phyloP scores from a whole-genome alignment of 23 red algal species.

The Gracilaria domingensis region DNA sequence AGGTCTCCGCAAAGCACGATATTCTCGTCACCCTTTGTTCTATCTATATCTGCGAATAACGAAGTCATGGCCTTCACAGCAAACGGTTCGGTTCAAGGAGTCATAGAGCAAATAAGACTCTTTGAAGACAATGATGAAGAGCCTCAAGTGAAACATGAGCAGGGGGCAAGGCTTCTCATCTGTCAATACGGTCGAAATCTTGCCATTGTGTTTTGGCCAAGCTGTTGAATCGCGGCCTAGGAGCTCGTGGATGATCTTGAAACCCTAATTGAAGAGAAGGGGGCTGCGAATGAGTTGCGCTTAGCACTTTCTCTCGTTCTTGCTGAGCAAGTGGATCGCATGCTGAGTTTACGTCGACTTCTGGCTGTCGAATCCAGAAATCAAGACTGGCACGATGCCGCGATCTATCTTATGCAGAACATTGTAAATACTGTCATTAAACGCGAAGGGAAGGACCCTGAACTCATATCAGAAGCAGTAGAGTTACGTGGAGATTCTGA shows the following conservation, averaged over 20 bases:
- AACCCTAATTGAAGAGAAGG: slow-evolving; percentile 55
- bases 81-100: slow-evolving; percentile 63
- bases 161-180: slow-evolving; percentile 39
- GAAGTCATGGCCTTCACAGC: slow-evolving; percentile 68
- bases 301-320: slow-evolving; percentile 59
- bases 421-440: slow-evolving; percentile 50
- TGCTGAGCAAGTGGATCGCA: slow-evolving; percentile 43
- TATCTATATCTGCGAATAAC: slow-evolving; percentile 45
- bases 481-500: slow-evolving; percentile 55
- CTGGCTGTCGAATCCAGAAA: slow-evolving; percentile 52
- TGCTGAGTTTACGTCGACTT: slow-evolving; percentile 34
- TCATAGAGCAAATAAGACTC: slow-evolving; percentile 47
- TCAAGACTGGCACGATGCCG: slow-evolving; percentile 68
- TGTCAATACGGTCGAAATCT: slow-evolving; percentile 17
- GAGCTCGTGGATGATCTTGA: slow-evolving; percentile 44
- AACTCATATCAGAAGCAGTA: slow-evolving; percentile 64
- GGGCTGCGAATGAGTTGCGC: slow-evolving; percentile 49
- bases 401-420: slow-evolving; percentile 66
- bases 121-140: slow-evolving; percentile 26
- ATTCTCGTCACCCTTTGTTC: slow-evolving; percentile 64
- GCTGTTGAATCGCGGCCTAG: slow-evolving; percentile 30
- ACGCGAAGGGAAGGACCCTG: slow-evolving; percentile 36
- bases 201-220: slow-evolving; percentile 50
- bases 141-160: slow-evolving; percentile 19
- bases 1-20: slow-evolving; percentile 34